These are phyloP conservation scores for Gossypium lobatum DNA, from an alignment of 441 rosid species.

Conservation along the genomic window DNA sequence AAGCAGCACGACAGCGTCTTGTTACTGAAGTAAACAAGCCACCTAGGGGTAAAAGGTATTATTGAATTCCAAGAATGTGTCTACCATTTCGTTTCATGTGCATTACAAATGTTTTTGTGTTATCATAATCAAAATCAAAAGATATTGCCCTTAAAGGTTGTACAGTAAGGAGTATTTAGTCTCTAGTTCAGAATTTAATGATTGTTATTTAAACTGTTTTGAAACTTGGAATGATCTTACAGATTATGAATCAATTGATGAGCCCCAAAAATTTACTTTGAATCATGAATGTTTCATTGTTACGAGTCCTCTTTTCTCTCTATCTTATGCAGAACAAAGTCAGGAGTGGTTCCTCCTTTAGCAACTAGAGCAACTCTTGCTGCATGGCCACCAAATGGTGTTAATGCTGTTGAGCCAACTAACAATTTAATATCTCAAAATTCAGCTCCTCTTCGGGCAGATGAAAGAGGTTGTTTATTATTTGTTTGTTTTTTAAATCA, in stretches of 20 bases:
- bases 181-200: background rate
- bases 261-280: background rate
- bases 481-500: background rate
- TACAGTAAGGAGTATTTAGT: conserved; percentile 3
- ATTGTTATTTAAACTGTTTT: background rate
- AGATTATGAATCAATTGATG: conserved; percentile 1
- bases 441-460: conserved; percentile 30
- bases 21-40: conserved; percentile 84
- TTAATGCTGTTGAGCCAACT: conserved; percentile 26
- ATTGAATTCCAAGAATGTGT: background rate
- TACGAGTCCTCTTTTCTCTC: background rate
- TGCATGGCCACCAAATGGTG: conserved; percentile 60
- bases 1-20: conserved; percentile 65
- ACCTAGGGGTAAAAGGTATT: conserved; percentile 89
- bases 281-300: background rate
- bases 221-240: background rate
- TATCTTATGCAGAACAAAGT: conserved; percentile 52
- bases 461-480: conserved; percentile 45
- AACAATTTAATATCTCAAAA: conserved; percentile 27
- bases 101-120: background rate
- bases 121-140: background rate
- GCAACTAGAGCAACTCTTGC: conserved; percentile 79
- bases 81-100: conserved; percentile 1
- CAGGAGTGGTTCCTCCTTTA: conserved; percentile 51
- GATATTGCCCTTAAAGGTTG: background rate